Base-by-base conservation (phyloP, 257 asterid genomes). In the Petunia secreta region DNA sequence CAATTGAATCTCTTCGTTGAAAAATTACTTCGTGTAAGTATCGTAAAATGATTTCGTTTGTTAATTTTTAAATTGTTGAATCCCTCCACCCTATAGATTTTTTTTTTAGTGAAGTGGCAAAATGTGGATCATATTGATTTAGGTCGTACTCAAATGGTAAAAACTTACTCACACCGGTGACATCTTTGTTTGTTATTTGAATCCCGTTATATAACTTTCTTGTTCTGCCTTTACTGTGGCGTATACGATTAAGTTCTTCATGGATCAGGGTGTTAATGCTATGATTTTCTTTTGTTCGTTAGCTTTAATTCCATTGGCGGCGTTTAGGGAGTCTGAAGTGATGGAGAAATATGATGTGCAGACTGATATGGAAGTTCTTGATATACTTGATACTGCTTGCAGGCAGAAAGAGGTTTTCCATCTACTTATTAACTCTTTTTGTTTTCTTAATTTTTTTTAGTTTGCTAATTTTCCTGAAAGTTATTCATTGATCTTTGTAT, bases 241-340 rank as follows among this genome's bases (percentile, higher is more conserved):
- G 25, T 25, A 25, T 25, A 25, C 25, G 25, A 25, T 6, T 44
- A 41, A 6, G 1, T 43, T 77, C 8, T 48, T n/a, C 78, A 67
- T 73, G 73, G 48, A 1, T 16, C n/a, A 40, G 1, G 62, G 41
- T 55, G 80, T 13, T 39, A 25, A 14, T 54, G 1, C 36, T 25
- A 55, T 54, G 63, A 63, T 77, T 44, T 48, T 59, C 3, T 43
- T 52, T 50, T 65, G 9, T 14, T 73, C 63, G 69, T 80, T 48
- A 95, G 98, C 99, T 81, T 86, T 95, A 67, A 93, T 95, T 64
- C 98, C 98, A 0, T 68, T 92, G 88, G 85, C 1, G 75, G 98
- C 92, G 86, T 94, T 94, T 87, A 95, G 98, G 15, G 92, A 90
- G 75, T 90, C 97, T 4, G 91, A 87, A 39, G 88, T 90, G 79